Conservation (phyloP, 495 filamentous ascomycete species). For the Lasiosphaeris hirsuta region DNA sequence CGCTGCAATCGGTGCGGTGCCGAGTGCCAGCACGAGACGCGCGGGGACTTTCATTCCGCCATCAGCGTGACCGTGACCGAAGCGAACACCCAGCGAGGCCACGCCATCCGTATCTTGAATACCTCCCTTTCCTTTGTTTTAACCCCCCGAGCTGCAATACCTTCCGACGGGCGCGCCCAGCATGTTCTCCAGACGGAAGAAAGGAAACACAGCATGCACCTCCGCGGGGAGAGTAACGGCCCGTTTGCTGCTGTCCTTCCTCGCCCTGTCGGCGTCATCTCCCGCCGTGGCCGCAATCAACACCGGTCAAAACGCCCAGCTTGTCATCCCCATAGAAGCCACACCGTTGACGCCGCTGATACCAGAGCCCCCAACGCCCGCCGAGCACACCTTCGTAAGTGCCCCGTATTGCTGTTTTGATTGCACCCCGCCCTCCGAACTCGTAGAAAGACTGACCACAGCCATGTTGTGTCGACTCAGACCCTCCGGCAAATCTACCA, state of each 20-base stretch:
- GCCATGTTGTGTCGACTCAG: conserved; percentile 38
- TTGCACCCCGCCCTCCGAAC: background rate
- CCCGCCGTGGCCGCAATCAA: conserved; percentile 23
- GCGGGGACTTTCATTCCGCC: background rate
- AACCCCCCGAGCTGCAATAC: background rate
- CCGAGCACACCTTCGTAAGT: conserved; percentile 51
- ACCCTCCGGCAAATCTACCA: conserved; percentile 87
- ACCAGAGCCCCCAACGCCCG: conserved; percentile 36
- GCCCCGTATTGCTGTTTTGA: conserved; percentile 1
- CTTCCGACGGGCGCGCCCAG: conserved; percentile 9
- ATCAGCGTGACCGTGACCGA: background rate
- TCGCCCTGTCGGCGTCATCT: conserved; percentile 50
- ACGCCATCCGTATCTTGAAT: background rate
- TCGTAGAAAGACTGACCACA: background rate
- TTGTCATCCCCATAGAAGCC: conserved; percentile 34
- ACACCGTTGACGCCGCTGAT: conserved; percentile 35
- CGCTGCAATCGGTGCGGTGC: too few relatives aligned
- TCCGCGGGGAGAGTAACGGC: conserved; percentile 59
- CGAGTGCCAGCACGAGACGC: background rate
- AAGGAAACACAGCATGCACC: conserved; percentile 33
- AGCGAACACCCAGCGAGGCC: too few relatives aligned
- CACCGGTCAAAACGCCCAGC: conserved; percentile 17
- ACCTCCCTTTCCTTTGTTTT: background rate
- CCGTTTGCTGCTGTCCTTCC: conserved; percentile 58
- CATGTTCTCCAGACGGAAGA: conserved; percentile 43